These are phyloP conservation scores for Tieghemiomyces parasiticus DNA, from an alignment of 192 early-diverging fungal genomes.

Conservation along the genomic window DNA sequence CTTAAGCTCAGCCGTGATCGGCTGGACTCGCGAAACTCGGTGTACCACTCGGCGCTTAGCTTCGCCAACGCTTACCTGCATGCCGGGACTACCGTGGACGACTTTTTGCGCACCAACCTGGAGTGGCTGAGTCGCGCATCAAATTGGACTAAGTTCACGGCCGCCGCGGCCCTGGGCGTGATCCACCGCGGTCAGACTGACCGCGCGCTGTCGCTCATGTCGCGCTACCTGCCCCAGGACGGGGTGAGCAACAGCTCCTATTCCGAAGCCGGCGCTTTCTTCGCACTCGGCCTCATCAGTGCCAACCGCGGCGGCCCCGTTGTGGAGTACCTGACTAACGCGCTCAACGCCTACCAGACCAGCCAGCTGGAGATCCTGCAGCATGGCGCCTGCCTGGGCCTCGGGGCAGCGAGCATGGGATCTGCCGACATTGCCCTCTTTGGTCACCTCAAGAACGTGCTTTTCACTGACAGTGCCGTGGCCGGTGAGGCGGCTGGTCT, in stretches of 20 bases:
- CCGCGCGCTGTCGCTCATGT: conserved; percentile 64
- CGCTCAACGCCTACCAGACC: conserved; percentile 53
- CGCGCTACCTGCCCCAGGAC: conserved; percentile 90
- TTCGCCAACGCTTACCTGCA: conserved; percentile 98
- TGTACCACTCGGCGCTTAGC: conserved; percentile 89
- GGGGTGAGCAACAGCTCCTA: conserved; percentile 75
- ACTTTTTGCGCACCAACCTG: conserved; percentile 91
- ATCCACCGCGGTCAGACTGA: conserved; percentile 96
- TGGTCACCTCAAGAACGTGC: conserved; percentile 71
- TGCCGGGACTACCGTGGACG: conserved; percentile 94
- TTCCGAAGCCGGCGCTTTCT: conserved; percentile 93
- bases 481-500: conserved; percentile 94
- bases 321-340: conserved; percentile 63
- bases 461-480: conserved; percentile 90
- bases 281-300: conserved; percentile 93
- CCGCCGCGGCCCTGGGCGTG: conserved; percentile 92
- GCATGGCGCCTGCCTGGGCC: conserved; percentile 89
- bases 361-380: conserved; percentile 71
- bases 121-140: conserved; percentile 95
- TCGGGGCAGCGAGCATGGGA: conserved; percentile 95
- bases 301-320: conserved; percentile 85
- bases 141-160: conserved; percentile 99
- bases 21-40: conserved; percentile 77
- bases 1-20: conserved; percentile 84
- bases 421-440: conserved; percentile 78